Percentiles rank a stretch among this genome's conserved stretches.
phyloP scores from a whole-genome alignment of 169 alveolate species.

The Plasmodium relictum region DNA sequence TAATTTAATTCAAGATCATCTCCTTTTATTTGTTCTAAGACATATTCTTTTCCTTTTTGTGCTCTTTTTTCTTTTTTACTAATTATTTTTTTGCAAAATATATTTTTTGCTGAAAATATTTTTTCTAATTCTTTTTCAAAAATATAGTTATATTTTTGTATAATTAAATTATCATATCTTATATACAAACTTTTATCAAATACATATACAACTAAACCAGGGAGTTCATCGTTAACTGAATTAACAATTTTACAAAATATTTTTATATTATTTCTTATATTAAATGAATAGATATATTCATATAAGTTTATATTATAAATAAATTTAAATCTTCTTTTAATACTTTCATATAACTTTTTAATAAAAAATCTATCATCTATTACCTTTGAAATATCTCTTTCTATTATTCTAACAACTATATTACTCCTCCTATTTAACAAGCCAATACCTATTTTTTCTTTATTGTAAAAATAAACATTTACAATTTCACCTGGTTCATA shows the following conservation, averaged over 20 bases:
- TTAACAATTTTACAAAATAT: constrained; percentile 39
- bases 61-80: constrained; percentile 71
- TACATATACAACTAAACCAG: constrained; percentile 29
- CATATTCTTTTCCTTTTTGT: constrained; percentile 61
- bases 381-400: constrained; percentile 20
- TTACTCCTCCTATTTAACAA: constrained; percentile 56
- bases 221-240: constrained; percentile 31
- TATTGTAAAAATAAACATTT: constrained; percentile 33
- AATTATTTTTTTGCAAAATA: constrained; percentile 37
- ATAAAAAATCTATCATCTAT: constrained; percentile 48
- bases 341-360: constrained; percentile 35
- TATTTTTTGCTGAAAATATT: constrained; percentile 40
- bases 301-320: constrained; percentile 34
- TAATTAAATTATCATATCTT: constrained; percentile 44
- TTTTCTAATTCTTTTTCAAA: constrained; percentile 43
- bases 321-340: constrained; percentile 54
- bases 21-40: constrained; percentile 49
- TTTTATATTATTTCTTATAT: constrained; percentile 14
- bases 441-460: constrained; percentile 35
- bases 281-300: constrained; percentile 38
- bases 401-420: constrained; percentile 40
- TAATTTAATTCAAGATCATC: constrained; percentile 22
- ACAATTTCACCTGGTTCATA: constrained; percentile 56
- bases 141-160: constrained; percentile 44
- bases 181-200: constrained; percentile 24